Evolutionary conservation across 306 rosid genomes (phyloP).

Genomic region (Delonix regia): DNA sequence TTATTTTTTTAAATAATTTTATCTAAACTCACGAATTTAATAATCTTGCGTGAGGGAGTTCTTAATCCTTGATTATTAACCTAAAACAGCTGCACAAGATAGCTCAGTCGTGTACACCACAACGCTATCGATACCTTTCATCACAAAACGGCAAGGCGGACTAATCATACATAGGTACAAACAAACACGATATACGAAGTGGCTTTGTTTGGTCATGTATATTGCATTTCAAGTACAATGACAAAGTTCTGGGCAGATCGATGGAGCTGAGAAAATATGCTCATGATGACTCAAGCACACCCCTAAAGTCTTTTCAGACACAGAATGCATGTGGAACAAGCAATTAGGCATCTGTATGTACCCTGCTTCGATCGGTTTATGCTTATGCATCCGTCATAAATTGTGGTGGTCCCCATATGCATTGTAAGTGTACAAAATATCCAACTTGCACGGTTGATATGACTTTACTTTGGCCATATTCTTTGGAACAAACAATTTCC

Average conservation of each 20-base stretch:
- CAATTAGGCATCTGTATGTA: conserved; percentile 8
- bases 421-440: neutral
- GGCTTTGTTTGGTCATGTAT: neutral
- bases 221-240: neutral
- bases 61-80: no score
- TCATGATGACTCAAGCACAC: neutral
- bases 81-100: no score
- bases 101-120: neutral
- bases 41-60: no score
- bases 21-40: no score
- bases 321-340: neutral
- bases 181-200: neutral
- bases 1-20: no score
- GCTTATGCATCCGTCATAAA: neutral
- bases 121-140: no score
- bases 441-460: neutral
- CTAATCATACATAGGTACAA: no score
- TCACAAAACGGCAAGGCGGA: no score
- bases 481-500: no score
- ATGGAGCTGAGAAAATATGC: neutral
- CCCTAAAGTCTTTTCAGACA: conserved; percentile 27
- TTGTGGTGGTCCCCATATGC: neutral
- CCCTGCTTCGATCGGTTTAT: conserved; percentile 5
- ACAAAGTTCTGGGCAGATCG: neutral
- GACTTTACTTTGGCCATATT: no score